Percentiles rank a stretch among this genome's conserved stretches.
phyloP scores from a whole-genome alignment of 345 rosid species.

The Populus ilicifolia region DNA sequence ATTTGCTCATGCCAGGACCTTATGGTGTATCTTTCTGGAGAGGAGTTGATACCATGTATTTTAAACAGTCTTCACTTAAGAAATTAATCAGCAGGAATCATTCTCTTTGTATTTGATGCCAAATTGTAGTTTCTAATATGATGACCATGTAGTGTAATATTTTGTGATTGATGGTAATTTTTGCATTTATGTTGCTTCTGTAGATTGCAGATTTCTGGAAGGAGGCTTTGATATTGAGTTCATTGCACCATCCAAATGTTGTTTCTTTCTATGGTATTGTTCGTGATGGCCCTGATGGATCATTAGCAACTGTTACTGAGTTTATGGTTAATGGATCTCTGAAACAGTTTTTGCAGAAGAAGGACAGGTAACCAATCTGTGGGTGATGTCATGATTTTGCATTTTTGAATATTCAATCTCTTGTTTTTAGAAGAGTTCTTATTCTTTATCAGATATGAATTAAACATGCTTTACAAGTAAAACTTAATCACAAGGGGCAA shows the following conservation, averaged over 20 bases:
- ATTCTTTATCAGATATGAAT: not conserved
- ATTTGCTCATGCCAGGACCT: not conserved
- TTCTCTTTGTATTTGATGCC: not conserved
- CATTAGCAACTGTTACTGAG: slow-evolving; percentile 91
- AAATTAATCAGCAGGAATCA: not conserved
- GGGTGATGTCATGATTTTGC: slow-evolving; percentile 15
- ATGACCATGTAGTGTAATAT: slow-evolving; percentile 9
- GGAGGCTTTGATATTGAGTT: slow-evolving; percentile 89
- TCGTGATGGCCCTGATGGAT: slow-evolving; percentile 98
- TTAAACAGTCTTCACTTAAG: not conserved
- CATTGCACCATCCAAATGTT: slow-evolving; percentile 97
- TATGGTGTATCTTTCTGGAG: not conserved
- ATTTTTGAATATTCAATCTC: slow-evolving; percentile 3
- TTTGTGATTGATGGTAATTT: slow-evolving; percentile 7
- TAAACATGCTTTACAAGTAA: not conserved
- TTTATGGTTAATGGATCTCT: slow-evolving; percentile 98
- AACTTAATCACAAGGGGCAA: slow-evolving; percentile 13
- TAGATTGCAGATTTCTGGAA: slow-evolving; percentile 99
- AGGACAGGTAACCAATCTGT: slow-evolving; percentile 65
- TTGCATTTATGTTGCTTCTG: slow-evolving; percentile 22
- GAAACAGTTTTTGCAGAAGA: slow-evolving; percentile 95
- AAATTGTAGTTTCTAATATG: slow-evolving; percentile 1
- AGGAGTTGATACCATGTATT: not conserved
- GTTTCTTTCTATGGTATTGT: slow-evolving; percentile 98
- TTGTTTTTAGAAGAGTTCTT: not conserved